Conservation (phyloP, 805 yeast genomes). For the Monosporozyma servazzii region DNA sequence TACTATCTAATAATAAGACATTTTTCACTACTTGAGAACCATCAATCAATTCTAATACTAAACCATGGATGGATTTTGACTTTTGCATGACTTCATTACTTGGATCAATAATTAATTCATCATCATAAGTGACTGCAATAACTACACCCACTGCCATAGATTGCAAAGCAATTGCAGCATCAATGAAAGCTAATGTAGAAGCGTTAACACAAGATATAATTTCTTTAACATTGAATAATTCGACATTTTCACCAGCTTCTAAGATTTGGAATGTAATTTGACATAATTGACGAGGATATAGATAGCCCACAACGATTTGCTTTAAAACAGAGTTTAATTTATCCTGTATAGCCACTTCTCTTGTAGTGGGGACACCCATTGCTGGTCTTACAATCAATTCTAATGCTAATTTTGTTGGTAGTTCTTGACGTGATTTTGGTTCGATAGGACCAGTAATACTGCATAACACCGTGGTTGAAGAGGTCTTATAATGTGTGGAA, state of each 20-base stretch:
- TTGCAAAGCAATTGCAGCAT: conserved; percentile 65
- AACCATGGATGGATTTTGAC: conserved; percentile 54
- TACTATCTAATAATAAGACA: conserved; percentile 60
- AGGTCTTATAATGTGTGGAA: conserved; percentile 51
- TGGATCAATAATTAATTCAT: conserved; percentile 38
- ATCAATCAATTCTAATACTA: conserved; percentile 46
- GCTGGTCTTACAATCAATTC: conserved; percentile 77
- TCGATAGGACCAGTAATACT: conserved; percentile 91
- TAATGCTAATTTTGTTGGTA: conserved; percentile 66
- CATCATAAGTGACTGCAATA: conserved; percentile 31
- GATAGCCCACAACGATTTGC: conserved; percentile 47
- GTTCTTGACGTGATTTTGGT: conserved; percentile 70
- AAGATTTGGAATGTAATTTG: conserved; percentile 61
- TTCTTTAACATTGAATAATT: conserved; percentile 37
- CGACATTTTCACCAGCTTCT: conserved; percentile 33
- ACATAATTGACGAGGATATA: conserved; percentile 71
- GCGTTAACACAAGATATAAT: conserved; percentile 67
- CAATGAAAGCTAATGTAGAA: conserved; percentile 61
- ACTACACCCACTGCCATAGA: conserved; percentile 53
- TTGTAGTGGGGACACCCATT: conserved; percentile 59
- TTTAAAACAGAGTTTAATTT: conserved; percentile 53
- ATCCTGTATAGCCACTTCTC: conserved; percentile 73
- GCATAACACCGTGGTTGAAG: conserved; percentile 49
- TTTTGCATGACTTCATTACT: conserved; percentile 33
- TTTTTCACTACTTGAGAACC: conserved; percentile 41